Conservation (phyloP, 2,329 filamentous ascomycete genomes). For the Monosporascus sp. region DNA sequence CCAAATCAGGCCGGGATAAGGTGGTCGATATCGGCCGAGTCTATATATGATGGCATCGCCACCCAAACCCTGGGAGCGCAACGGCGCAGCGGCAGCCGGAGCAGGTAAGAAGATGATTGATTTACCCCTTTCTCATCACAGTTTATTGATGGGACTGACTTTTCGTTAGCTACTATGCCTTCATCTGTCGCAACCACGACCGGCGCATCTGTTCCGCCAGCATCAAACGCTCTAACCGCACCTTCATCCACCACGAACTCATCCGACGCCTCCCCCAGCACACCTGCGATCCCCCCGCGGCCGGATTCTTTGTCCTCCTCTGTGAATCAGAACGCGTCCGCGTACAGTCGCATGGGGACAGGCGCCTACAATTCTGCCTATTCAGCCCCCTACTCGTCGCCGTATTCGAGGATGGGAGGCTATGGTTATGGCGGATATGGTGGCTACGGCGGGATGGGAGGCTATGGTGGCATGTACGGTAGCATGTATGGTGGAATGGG, state of each 20-base stretch:
- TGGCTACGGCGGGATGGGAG: constrained; percentile 40
- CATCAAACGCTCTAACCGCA: constrained; percentile 34
- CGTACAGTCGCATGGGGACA: constrained; percentile 62
- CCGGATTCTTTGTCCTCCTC: constrained; percentile 72
- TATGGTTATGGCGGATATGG: constrained; percentile 36
- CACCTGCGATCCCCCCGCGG: constrained; percentile 73
- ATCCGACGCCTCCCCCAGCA: constrained; percentile 30
- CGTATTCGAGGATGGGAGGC: constrained; percentile 28
- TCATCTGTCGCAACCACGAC: constrained; percentile 38
- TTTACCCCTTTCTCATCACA: constrained; percentile 7
- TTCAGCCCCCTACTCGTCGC: constrained; percentile 47
- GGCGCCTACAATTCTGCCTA: constrained; percentile 43
- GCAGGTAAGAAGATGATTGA: constrained; percentile 38
- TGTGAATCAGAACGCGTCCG: constrained; percentile 83
- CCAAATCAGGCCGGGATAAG: too few relatives aligned
- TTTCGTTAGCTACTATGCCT: constrained; percentile 28
- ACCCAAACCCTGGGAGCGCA: constrained; percentile 94
- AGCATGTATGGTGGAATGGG: constrained; percentile 31
- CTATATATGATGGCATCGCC: constrained; percentile 60
- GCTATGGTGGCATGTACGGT: constrained; percentile 34
- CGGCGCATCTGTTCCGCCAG: constrained; percentile 34
- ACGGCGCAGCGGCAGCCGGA: constrained; percentile 48
- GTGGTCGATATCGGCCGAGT: neutral
- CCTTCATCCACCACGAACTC: constrained; percentile 31
- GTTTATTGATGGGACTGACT: constrained; percentile 23